A percentile compares a stretch with the other conserved stretches of the same genome.
Evolutionary conservation across 2,329 filamentous ascomycete species (phyloP).

Genomic region (Calycina herbarum): DNA sequence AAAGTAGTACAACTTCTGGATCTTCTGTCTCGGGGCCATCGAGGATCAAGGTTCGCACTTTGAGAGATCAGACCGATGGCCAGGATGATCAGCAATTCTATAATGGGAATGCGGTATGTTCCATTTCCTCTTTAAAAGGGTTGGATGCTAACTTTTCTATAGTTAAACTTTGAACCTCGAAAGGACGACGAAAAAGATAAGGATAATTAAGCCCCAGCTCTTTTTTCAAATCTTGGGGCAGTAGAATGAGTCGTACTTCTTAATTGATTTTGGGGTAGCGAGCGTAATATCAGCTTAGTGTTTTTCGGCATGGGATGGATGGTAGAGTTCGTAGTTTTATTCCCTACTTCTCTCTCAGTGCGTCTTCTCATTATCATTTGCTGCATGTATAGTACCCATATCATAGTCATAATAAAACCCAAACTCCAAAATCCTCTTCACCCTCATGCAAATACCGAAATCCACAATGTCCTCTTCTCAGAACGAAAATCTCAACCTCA

Average conservation of each 20-base stretch:
- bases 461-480: neutral
- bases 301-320: neutral
- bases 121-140: neutral
- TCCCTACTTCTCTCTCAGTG: neutral
- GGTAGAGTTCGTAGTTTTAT: neutral
- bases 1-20: neutral
- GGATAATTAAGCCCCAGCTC: constrained; percentile 15
- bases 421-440: neutral
- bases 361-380: neutral
- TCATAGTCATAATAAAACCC: neutral
- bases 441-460: neutral
- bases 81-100: constrained; percentile 72
- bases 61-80: constrained; percentile 54
- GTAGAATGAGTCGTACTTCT: neutral
- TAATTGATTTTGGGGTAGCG: neutral
- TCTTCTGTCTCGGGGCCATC: constrained; percentile 17
- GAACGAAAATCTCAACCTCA: too few species aligned
- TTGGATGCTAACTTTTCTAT: constrained; percentile 11
- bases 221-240: neutral
- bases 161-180: constrained; percentile 37
- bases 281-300: neutral
- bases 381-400: neutral
- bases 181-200: constrained; percentile 32
- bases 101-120: constrained; percentile 80
- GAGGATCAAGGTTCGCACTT: constrained; percentile 49